Base-by-base conservation (phyloP, 805 yeast genomes). In the Blastobotrys robertii region DNA sequence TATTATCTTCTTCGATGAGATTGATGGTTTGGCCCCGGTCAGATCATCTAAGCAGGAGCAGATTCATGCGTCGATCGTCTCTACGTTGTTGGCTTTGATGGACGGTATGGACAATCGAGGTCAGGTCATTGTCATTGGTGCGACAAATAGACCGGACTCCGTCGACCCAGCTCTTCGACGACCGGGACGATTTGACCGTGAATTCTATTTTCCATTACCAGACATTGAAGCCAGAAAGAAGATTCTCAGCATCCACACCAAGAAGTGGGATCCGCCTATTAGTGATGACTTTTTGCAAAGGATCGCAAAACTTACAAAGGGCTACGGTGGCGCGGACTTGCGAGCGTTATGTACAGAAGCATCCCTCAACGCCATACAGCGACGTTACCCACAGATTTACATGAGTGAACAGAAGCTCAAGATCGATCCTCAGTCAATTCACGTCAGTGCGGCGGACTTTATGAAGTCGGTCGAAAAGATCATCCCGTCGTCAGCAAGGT, bases 31-130 rank as follows among this genome's bases (percentile, higher is more conserved):
- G 51, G 98, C 99, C 0, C 99, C 99, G 0, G 98, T 92, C 2
- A 74, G 99, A 60, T 84, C 95, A 0, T 84, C 97, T 0, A 90
- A 90, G 50, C 99, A 92, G 63, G 99, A 92, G 60, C 99, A 92
- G 63, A 92, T 92, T 46, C 98, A 92, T 63, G 96, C 98, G 3
- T 83, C 95, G 49, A 92, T 92, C 46, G 98, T 92, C 2, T 87
- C 97, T 4, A 92, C 98, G 0, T 66, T 92, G 55, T 73, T 92
- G 50, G 97, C 98, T 0, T 67, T 92, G 41, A 92, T 92, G 98
- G 98, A 92, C 62, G 98, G 98, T 54, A 92, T 92, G 97, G 97
- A 90, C 60, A 87, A 87, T 53, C 77, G 97, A 59, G 98, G 98
- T 6, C 97, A 92, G 59, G 97, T 92, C 13, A 90, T 92, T 50